phyloP scores from a whole-genome alignment of 495 filamentous ascomycete genomes.

The Tuber indicum region DNA sequence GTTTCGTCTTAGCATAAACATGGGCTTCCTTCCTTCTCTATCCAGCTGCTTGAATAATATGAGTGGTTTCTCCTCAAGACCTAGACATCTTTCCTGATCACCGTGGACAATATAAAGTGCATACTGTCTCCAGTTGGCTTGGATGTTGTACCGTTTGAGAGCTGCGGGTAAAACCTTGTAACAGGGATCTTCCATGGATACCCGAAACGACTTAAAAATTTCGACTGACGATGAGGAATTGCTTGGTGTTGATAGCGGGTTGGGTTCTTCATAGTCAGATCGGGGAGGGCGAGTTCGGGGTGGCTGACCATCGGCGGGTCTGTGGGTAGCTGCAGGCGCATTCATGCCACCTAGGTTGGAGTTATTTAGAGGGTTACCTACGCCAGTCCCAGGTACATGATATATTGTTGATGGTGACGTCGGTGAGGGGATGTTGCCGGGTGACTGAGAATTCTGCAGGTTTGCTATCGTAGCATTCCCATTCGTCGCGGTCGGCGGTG shows the following conservation, averaged over 20 bases:
- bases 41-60: conserved; percentile 96
- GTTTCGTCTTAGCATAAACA: conserved; percentile 82
- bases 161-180: conserved; percentile 94
- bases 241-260: conserved; percentile 24
- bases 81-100: conserved; percentile 90
- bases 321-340: conserved; percentile 19
- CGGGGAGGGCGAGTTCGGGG: conserved; percentile 19
- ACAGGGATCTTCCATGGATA: conserved; percentile 95
- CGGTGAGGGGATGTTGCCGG: conserved; percentile 61
- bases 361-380: conserved; percentile 25
- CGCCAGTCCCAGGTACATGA: conserved; percentile 46
- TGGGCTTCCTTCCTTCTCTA: conserved; percentile 92
- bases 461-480: conserved; percentile 23
- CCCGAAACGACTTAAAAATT: conserved; percentile 96
- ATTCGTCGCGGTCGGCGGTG: conserved; percentile 45
- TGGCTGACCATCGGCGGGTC: conserved; percentile 15
- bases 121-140: conserved; percentile 92
- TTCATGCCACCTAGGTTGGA: conserved; percentile 25
- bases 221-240: conserved; percentile 47
- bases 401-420: conserved; percentile 56
- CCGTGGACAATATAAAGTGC: conserved; percentile 97
- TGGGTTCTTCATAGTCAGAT: conserved; percentile 34
- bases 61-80: conserved; percentile 82
- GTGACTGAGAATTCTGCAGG: conserved; percentile 54
- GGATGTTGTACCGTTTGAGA: conserved; percentile 96